phyloP scores from a whole-genome alignment of 345 rosid genomes.

The Gossypium bickii region DNA sequence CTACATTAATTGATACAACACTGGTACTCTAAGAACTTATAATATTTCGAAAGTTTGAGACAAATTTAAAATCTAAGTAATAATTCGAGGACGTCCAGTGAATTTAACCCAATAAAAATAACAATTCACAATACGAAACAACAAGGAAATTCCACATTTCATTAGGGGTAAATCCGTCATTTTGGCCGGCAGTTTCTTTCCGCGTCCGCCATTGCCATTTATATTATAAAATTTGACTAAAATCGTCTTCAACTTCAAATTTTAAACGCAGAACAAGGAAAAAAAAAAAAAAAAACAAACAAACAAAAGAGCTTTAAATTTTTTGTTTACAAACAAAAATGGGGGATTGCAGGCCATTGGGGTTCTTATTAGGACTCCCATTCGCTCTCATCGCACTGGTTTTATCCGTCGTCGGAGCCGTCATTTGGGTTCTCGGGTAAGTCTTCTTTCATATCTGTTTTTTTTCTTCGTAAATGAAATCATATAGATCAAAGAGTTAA shows the following conservation, averaged over 20 bases:
- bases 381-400: constrained; percentile 68
- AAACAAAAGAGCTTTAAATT: background rate
- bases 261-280: background rate
- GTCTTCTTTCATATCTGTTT: background rate
- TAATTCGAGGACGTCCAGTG: too few relatives aligned
- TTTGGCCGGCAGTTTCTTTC: background rate
- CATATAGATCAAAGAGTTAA: background rate
- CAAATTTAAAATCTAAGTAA: too few relatives aligned
- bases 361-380: constrained; percentile 76
- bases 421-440: constrained; percentile 79
- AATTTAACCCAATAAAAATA: background rate
- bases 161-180: constrained; percentile 10
- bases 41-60: too few relatives aligned
- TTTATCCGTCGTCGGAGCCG: constrained; percentile 59
- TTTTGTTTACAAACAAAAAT: constrained; percentile 16
- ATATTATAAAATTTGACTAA: too few relatives aligned
- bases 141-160: background rate
- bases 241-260: background rate
- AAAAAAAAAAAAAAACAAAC: background rate
- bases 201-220: constrained; percentile 8
- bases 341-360: constrained; percentile 78
- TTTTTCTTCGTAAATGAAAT: background rate
- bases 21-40: too few relatives aligned
- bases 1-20: too few relatives aligned
- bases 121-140: too few relatives aligned